Evolutionary conservation across 768 basidiomycete species (phyloP).

Genomic region (Brasilioporus rufonigricans): DNA sequence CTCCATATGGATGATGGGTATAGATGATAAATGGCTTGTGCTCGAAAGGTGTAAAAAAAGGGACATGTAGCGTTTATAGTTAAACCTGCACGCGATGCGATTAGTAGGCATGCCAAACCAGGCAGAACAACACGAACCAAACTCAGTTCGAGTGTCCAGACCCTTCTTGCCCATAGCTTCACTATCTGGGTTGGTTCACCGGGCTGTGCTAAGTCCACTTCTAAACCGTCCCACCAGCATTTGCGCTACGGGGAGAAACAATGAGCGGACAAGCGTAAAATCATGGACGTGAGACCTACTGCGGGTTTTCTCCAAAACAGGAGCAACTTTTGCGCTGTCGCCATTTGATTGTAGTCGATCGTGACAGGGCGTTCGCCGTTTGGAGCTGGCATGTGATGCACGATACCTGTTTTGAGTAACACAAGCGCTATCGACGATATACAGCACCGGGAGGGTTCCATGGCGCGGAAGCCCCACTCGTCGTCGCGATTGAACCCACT

Average conservation of each 20-base stretch:
- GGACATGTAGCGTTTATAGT: slow-evolving; percentile 6
- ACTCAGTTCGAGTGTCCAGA: slow-evolving; percentile 97
- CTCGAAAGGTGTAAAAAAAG: slow-evolving; percentile 15
- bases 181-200: slow-evolving; percentile 54
- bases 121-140: slow-evolving; percentile 51
- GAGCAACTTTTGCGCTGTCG: slow-evolving; percentile 93
- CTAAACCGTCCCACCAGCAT: slow-evolving; percentile 99
- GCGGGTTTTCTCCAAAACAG: slow-evolving; percentile 99
- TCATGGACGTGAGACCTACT: slow-evolving; percentile 49
- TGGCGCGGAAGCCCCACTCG: slow-evolving; percentile 94
- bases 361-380: slow-evolving; percentile 70
- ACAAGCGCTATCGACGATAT: slow-evolving; percentile 98
- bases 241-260: slow-evolving; percentile 64
- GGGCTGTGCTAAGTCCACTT: slow-evolving; percentile 72
- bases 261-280: neutral
- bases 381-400: slow-evolving; percentile 54
- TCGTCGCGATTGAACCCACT: slow-evolving; percentile 97
- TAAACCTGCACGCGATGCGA: slow-evolving; percentile 16
- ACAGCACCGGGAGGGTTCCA: slow-evolving; percentile 95
- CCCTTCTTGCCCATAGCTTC: slow-evolving; percentile 95
- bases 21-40: slow-evolving; percentile 23
- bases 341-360: slow-evolving; percentile 91
- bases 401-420: slow-evolving; percentile 94
- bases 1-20: slow-evolving; percentile 29
- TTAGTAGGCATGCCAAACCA: neutral